Evolutionary conservation across 2,329 filamentous ascomycete species (phyloP).

Genomic region (Phaeosphaeriaceae sp.): DNA sequence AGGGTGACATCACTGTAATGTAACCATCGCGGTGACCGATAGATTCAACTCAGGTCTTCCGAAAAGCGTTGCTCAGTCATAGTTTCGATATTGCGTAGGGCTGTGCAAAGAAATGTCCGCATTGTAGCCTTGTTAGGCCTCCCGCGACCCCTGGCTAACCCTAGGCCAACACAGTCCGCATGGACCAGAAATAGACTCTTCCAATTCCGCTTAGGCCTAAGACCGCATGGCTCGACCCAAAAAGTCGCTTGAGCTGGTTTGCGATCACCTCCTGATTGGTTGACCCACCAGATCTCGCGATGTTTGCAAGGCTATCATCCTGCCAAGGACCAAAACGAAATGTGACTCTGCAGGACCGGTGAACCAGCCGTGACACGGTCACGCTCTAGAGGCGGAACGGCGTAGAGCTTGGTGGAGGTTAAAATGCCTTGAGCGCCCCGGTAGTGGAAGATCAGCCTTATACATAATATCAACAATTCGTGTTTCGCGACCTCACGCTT

Average conservation of each 20-base stretch:
- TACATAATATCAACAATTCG: slow-evolving; percentile 14
- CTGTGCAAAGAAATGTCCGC: slow-evolving; percentile 16
- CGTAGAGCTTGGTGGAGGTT: slow-evolving; percentile 23
- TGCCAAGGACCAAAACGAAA: slow-evolving; percentile 26
- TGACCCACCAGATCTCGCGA: neutral
- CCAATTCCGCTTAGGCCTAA: slow-evolving; percentile 26
- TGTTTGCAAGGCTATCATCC: slow-evolving; percentile 23
- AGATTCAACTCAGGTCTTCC: neutral
- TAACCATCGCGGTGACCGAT: neutral
- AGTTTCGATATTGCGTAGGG: slow-evolving; percentile 16
- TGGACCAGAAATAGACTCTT: slow-evolving; percentile 24
- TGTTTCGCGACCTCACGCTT: slow-evolving; percentile 16
- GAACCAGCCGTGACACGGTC: slow-evolving; percentile 20
- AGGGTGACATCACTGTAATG: neutral
- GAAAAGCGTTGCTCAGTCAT: slow-evolving; percentile 9
- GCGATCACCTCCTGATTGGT: slow-evolving; percentile 21
- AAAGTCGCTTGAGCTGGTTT: slow-evolving; percentile 9
- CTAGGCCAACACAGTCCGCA: slow-evolving; percentile 14
- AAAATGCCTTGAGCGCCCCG: slow-evolving; percentile 29
- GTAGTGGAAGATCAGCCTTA: slow-evolving; percentile 12
- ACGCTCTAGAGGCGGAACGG: slow-evolving; percentile 15
- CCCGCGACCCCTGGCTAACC: slow-evolving; percentile 16
- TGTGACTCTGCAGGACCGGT: slow-evolving; percentile 30
- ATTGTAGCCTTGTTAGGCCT: slow-evolving; percentile 11
- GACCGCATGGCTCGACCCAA: slow-evolving; percentile 8